Conservation (phyloP, 495 filamentous ascomycete species). For the Penicillium roqueforti region DNA sequence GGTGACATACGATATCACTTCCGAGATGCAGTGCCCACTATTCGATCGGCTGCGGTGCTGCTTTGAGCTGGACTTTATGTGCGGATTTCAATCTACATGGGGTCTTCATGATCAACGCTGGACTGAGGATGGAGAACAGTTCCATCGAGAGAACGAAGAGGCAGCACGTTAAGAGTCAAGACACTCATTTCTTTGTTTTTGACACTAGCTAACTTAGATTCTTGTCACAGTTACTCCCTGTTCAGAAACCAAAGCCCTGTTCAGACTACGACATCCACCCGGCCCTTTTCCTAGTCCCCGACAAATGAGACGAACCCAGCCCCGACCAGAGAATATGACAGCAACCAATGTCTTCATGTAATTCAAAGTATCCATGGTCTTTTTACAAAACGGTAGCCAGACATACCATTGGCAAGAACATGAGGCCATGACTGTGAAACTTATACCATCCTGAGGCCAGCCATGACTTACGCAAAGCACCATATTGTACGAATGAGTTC, state of each 20-base stretch:
- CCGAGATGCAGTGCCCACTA: neutral
- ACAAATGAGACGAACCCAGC: neutral
- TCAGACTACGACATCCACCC: neutral
- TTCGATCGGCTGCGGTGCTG: neutral
- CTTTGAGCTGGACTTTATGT: neutral
- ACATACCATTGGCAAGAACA: neutral
- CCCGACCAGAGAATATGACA: neutral
- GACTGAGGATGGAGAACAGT: neutral
- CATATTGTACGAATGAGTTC: neutral
- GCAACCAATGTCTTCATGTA: neutral
- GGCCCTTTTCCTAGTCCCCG: neutral
- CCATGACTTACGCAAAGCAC: neutral
- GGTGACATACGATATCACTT: neutral
- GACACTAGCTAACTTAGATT: neutral
- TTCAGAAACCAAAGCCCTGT: neutral
- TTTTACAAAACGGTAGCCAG: neutral
- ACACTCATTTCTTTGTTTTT: neutral
- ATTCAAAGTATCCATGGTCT: neutral
- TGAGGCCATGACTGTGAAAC: neutral
- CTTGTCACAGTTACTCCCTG: neutral
- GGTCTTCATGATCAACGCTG: neutral
- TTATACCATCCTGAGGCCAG: neutral
- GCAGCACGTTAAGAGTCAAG: neutral
- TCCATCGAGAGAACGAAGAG: neutral
- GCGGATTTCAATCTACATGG: neutral